Base-by-base conservation (phyloP, 2,329 filamentous ascomycete genomes). In the Arachnomyces sp. region DNA sequence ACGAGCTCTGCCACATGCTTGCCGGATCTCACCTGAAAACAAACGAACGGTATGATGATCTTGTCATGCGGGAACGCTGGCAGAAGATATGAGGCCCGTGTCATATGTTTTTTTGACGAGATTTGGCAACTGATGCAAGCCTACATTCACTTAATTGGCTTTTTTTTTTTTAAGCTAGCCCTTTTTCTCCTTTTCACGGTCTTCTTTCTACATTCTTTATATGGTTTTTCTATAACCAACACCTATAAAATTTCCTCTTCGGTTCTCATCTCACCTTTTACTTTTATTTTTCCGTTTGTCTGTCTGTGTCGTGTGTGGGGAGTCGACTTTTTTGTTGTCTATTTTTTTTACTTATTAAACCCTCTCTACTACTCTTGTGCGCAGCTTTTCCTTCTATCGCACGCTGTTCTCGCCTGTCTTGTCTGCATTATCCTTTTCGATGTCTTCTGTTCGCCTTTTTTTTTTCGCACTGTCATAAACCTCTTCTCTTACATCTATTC, bases 201-300 rank as follows among this genome's bases (percentile, higher is more conserved):
- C 34, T 25, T 13, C 34, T 13, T 38, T 9, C 13, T 12, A 14
- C 31, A 20, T 14, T 28, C 20, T 25, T 25, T 25, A 25, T 25
- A 9, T n/a, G 20, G 20, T 9, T 28, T 28, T 15, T 25, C 4
- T 31, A 8, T 20, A 4, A n/a, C 29, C 14, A 8, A 7, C 29
- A 14, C 7, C 31, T 32, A 8, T 25, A 5, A n/a, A 39, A 20
- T 9, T 11, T 16, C 7, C 17, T 8, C 6, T 16, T 11, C 37
- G 13, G 36, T 31, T 38, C 15, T 17, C 18, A n/a, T n/a, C n/a
- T n/a, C n/a, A n/a, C n/a, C n/a, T n/a, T n/a, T 28, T 37, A 28
- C n/a, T 37, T 12, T 14, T 38, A 13, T 6, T 31, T 31, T 14
- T 4, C 8, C 14, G 29, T 4, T n/a, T 38, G 12, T 36, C 18